Conservation (phyloP, 2,329 filamentous ascomycete species). For the Myrmaecium sp. region DNA sequence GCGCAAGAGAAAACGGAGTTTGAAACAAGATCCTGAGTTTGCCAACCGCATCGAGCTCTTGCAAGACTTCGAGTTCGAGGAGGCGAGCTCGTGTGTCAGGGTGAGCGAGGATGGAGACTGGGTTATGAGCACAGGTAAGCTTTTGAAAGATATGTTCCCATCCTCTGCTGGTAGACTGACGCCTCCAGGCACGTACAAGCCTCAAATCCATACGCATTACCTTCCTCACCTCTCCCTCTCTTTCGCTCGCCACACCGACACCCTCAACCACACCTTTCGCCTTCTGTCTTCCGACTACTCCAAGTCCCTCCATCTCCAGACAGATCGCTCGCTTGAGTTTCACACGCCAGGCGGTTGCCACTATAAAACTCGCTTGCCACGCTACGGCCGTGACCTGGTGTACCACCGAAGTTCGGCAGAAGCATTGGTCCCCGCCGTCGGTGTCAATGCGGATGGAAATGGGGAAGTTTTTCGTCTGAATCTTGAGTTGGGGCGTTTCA, state of each 20-base stretch:
- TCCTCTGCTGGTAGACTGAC: not conserved
- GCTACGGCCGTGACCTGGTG: constrained; percentile 78
- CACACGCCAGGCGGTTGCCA: constrained; percentile 80
- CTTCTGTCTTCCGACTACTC: constrained; percentile 82
- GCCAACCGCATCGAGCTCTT: constrained; percentile 85
- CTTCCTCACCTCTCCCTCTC: constrained; percentile 87
- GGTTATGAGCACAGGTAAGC: constrained; percentile 80
- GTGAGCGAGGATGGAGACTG: constrained; percentile 92
- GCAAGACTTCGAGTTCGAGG: constrained; percentile 96
- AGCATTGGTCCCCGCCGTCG: constrained; percentile 72
- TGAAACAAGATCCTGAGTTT: constrained; percentile 87
- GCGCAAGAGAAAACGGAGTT: constrained; percentile 69
- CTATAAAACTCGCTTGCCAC: constrained; percentile 73
- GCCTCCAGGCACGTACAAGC: constrained; percentile 43
- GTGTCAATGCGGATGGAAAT: constrained; percentile 66
- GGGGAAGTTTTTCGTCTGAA: constrained; percentile 91
- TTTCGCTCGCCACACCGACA: constrained; percentile 78
- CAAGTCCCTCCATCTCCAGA: constrained; percentile 69
- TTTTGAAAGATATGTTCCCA: not conserved
- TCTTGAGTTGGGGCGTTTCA: constrained; percentile 78
- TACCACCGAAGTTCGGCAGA: constrained; percentile 75
- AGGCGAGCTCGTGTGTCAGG: constrained; percentile 78
- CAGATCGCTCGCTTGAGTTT: constrained; percentile 80
- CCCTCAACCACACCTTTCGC: constrained; percentile 79
- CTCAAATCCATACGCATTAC: constrained; percentile 91